A percentile compares a stretch with the other conserved stretches of the same genome.
Conservation (phyloP, 1,284 basidiomycete species). For the Xerocomus minutiporus region DNA sequence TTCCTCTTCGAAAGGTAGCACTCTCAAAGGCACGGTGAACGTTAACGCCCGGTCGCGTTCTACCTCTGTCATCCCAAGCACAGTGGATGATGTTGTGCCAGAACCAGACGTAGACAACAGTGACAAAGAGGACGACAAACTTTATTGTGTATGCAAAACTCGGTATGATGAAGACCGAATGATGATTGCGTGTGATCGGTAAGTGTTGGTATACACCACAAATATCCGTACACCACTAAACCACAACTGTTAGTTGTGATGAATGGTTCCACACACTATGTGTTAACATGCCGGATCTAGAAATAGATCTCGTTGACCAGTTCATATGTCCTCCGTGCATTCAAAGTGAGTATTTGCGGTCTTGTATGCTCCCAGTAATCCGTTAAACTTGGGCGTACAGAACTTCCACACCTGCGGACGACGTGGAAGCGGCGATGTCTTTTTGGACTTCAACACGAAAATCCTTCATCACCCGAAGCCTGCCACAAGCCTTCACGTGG, state of each 20-base stretch:
- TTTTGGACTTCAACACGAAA: constrained; percentile 54
- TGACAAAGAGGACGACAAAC: constrained; percentile 63
- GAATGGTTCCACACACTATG: constrained; percentile 87
- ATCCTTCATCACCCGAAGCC: constrained; percentile 56
- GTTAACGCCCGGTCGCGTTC: constrained; percentile 61
- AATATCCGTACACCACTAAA: constrained; percentile 1
- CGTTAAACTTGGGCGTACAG: constrained; percentile 35
- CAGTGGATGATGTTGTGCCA: constrained; percentile 33
- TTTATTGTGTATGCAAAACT: constrained; percentile 81
- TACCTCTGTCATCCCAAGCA: constrained; percentile 56
- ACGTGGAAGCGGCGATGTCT: constrained; percentile 78
- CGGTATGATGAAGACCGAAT: constrained; percentile 75
- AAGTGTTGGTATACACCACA: constrained; percentile 17
- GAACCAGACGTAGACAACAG: constrained; percentile 54
- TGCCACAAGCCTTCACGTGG: constrained; percentile 77
- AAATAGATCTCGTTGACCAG: constrained; percentile 80
- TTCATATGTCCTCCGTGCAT: constrained; percentile 79
- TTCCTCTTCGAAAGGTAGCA: constrained; percentile 19
- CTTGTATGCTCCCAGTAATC: constrained; percentile 4
- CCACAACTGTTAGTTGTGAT: constrained; percentile 57
- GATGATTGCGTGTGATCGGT: constrained; percentile 92
- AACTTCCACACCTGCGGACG: constrained; percentile 58
- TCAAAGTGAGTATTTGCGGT: constrained; percentile 48
- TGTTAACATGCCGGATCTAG: constrained; percentile 69
- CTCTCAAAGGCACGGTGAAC: constrained; percentile 28